Evolutionary conservation across 768 basidiomycete genomes (phyloP).

Genomic region (Mycena alexandri): DNA sequence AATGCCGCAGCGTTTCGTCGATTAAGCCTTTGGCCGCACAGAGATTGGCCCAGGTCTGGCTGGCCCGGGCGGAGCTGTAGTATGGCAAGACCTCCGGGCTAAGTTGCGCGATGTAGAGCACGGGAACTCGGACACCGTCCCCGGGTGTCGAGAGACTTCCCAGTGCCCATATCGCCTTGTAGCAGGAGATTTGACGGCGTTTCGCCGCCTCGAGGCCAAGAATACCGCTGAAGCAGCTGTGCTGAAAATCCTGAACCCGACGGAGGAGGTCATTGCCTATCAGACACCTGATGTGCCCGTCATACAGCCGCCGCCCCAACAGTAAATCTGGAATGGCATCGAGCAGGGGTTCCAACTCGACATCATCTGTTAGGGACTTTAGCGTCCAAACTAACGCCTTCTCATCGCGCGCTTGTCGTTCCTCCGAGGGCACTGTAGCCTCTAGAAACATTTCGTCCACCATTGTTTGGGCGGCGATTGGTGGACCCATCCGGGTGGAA

Average conservation of each 20-base stretch:
- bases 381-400: neutral
- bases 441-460: neutral
- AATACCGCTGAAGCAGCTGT: neutral
- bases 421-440: neutral
- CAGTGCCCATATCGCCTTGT: slow-evolving; percentile 2
- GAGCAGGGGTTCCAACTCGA: slow-evolving; percentile 1
- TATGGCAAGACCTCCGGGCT: neutral
- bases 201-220: neutral
- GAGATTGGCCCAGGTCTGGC: neutral
- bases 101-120: neutral
- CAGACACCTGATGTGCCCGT: neutral
- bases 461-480: neutral
- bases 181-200: neutral
- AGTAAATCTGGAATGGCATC: neutral
- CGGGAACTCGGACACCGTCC: too few relatives aligned
- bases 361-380: neutral
- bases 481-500: too few relatives aligned
- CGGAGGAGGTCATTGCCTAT: neutral
- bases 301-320: neutral
- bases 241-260: neutral
- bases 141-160: neutral
- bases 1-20: neutral
- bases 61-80: neutral
- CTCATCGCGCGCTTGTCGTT: neutral
- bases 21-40: neutral